Evolutionary conservation across 805 yeast genomes (phyloP), one percentile per base, ranked within the genome.

Genomic region (Limtongozyma cylindracea): DNA sequence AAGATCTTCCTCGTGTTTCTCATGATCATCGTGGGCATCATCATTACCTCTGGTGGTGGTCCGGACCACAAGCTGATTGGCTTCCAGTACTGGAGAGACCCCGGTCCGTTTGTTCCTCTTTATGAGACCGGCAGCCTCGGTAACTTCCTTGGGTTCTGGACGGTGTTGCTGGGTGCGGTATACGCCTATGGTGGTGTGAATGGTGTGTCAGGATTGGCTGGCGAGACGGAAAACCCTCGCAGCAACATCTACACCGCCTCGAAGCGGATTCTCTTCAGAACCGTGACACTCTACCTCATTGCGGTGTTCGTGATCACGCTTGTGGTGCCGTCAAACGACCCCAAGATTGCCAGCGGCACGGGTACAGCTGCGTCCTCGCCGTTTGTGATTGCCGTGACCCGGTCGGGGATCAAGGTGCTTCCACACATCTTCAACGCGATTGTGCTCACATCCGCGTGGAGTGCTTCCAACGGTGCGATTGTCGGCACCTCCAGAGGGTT

Each of bases 401-500:
- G 36, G 19, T 45, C 43, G 8, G 41, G 41, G 5, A 46, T 49
- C 16, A 33, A 30, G 17, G 53, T 36, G 1, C 33, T 50, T 12
- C 51, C 49, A 8, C 40, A 38, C 27, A 34, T 46, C 14, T 39
- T 50, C 23, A 50, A 50, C 29, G 55, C 45, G 8, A 43, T 43
- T 17, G 48, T 49, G 17, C 31, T 48, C 21, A 41, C 51, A 1
- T 47, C 53, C 8, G 56, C 55, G 1, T 43, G 48, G 20, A 41
- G 49, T 9, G 50, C 51, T 16, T 49, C 41, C 13, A 48, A 48
- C 29, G 32, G 37, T 17, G 71, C 66, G 38, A 61, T 73, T 17
- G 74, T 62, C 36, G 66, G 78, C 27, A 67, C 84, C 1, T 60
- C 78, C 6, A 35, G 56, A 35, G 52, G 73, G 0, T 46, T 76